These are phyloP conservation scores for Boletus sp. DNA, from an alignment of 1,284 basidiomycete genomes.

Conservation along the genomic window DNA sequence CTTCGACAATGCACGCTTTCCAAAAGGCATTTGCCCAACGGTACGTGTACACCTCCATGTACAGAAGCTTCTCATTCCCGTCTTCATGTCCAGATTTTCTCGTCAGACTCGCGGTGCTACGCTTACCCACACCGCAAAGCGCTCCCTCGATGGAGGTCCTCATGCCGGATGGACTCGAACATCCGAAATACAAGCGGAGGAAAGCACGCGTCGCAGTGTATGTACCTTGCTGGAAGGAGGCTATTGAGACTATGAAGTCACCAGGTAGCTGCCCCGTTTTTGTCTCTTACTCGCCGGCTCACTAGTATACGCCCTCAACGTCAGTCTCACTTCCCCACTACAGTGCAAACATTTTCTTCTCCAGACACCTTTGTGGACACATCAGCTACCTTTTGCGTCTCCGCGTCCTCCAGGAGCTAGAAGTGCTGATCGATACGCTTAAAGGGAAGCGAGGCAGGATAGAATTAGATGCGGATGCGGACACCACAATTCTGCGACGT, in stretches of 20 bases:
- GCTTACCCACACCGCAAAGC: conserved; percentile 33
- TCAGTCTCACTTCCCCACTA: conserved; percentile 34
- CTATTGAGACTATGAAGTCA: conserved; percentile 38
- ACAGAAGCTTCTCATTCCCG: conserved; percentile 4
- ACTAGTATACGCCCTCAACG: background rate
- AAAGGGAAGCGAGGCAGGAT: conserved; percentile 4
- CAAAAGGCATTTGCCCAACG: conserved; percentile 50
- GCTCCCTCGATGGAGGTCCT: conserved; percentile 28
- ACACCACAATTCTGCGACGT: conserved; percentile 47
- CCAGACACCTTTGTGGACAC: conserved; percentile 47
- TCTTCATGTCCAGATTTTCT: conserved; percentile 51
- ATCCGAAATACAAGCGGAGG: conserved; percentile 52
- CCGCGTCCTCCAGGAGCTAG: conserved; percentile 69
- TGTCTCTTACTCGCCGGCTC: conserved; percentile 2
- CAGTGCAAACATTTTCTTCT: conserved; percentile 29
- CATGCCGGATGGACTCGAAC: conserved; percentile 66
- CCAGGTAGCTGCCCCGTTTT: conserved; percentile 26
- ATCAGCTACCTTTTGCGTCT: conserved; percentile 62
- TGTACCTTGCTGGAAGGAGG: conserved; percentile 52
- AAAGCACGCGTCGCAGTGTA: conserved; percentile 47
- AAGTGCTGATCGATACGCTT: conserved; percentile 43
- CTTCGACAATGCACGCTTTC: conserved; percentile 54
- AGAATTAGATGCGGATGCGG: conserved; percentile 11
- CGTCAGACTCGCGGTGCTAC: conserved; percentile 53
- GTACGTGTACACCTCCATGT: conserved; percentile 35